phyloP scores from a whole-genome alignment of 768 basidiomycete species.

The Amylocystis lapponica region DNA sequence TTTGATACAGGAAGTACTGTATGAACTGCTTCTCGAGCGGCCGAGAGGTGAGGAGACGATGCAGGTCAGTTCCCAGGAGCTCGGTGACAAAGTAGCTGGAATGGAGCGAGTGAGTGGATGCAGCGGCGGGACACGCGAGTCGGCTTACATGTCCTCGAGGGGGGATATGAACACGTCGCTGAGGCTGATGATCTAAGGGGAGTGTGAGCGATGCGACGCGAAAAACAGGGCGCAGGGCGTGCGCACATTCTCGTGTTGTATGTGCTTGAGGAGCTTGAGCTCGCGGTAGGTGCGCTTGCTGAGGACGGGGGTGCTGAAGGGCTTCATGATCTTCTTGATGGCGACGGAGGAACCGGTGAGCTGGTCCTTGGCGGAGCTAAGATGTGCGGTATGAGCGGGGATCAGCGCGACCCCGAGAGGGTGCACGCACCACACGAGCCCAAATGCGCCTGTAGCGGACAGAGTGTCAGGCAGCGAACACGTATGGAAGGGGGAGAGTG shows the following conservation, averaged over 20 bases:
- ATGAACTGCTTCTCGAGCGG: constrained; percentile 99
- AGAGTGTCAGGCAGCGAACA: constrained; percentile 1
- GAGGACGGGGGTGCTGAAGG: constrained; percentile 97
- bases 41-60: constrained; percentile 91
- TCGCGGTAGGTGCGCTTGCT: constrained; percentile 97
- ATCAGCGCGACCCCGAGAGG: constrained; percentile 1
- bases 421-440: constrained; percentile 83
- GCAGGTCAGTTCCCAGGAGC: constrained; percentile 94
- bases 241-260: constrained; percentile 94
- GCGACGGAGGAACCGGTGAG: constrained; percentile 91
- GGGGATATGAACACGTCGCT: constrained; percentile 99
- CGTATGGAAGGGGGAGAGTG: not conserved
- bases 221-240: constrained; percentile 2
- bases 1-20: constrained; percentile 99
- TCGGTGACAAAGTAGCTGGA: constrained; percentile 97
- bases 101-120: constrained; percentile 1
- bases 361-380: constrained; percentile 91
- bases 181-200: constrained; percentile 86
- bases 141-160: constrained; percentile 94
- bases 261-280: constrained; percentile 96
- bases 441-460: constrained; percentile 73
- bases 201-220: constrained; percentile 1
- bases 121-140: constrained; percentile 29
- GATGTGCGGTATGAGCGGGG: constrained; percentile 3
- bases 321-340: constrained; percentile 99